Evolutionary conservation across 2,329 filamentous ascomycete species (phyloP).

Genomic region (Fusarium goolgardi): DNA sequence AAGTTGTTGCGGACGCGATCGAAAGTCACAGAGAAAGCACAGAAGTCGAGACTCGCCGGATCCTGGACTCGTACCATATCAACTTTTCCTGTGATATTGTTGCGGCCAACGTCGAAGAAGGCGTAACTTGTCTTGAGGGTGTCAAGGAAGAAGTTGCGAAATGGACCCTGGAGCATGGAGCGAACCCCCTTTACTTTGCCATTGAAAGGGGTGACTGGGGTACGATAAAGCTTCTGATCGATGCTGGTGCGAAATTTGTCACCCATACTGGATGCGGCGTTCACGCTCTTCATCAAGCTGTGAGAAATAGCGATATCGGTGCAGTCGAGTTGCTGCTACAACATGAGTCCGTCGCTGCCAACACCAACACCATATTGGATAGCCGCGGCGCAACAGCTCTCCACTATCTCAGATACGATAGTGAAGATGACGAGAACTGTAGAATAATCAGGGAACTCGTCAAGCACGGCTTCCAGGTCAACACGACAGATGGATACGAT

Average conservation of each 20-base stretch:
- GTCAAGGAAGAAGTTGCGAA: neutral
- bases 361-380: neutral
- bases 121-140: neutral
- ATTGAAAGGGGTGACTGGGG: neutral
- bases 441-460: neutral
- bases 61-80: neutral
- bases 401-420: neutral
- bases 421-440: rapidly evolving
- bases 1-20: neutral
- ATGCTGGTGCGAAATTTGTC: neutral
- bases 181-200: conserved; percentile 27
- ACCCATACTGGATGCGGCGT: conserved; percentile 5
- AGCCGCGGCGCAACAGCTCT: neutral
- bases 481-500: neutral
- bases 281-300: conserved; percentile 22
- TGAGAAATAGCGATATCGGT: neutral
- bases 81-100: neutral
- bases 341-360: neutral
- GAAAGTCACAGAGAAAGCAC: neutral
- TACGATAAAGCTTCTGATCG: neutral
- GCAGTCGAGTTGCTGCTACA: conserved; percentile 7
- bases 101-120: rapidly evolving
- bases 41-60: no score
- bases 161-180: conserved; percentile 1
- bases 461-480: neutral